Percentiles rank a stretch among this genome's conserved stretches.
Evolutionary conservation across 257 asterid genomes (phyloP).

Genomic region (Penstemon barbatus): DNA sequence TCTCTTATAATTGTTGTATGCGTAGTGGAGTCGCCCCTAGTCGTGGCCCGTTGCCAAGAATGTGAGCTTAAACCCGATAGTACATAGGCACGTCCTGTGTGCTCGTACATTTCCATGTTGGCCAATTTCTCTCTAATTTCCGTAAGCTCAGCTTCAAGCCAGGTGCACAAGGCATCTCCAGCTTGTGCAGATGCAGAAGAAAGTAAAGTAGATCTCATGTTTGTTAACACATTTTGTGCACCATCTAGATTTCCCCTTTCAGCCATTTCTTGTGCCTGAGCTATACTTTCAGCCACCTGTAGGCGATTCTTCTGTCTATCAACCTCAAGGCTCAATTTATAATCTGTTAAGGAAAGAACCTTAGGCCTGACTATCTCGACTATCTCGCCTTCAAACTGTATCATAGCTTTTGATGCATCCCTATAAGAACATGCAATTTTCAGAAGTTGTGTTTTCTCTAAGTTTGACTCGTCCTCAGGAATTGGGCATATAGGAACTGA

Average conservation of each 20-base stretch:
- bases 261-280: conserved; percentile 36
- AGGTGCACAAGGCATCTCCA: conserved; percentile 34
- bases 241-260: conserved; percentile 38
- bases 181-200: conserved; percentile 42
- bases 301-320: conserved; percentile 42
- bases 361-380: conserved; percentile 36
- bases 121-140: conserved; percentile 38
- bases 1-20: neutral
- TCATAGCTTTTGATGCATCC: conserved; percentile 20
- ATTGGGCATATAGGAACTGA: conserved; percentile 22
- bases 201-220: conserved; percentile 18
- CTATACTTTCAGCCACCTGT: conserved; percentile 33
- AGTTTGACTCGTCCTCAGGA: neutral
- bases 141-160: conserved; percentile 32
- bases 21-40: conserved; percentile 34
- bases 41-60: conserved; percentile 49
- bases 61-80: conserved; percentile 46
- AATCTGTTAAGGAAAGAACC: conserved; percentile 25
- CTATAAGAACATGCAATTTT: conserved; percentile 26
- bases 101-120: conserved; percentile 29
- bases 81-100: conserved; percentile 36
- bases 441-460: conserved; percentile 27
- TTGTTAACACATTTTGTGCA: conserved; percentile 29
- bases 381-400: conserved; percentile 27
- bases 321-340: conserved; percentile 29